Percentiles rank a stretch among this genome's conserved stretches.
These are phyloP conservation scores for Bifiguratus adelaidae DNA, from an alignment of 192 early-diverging fungal genomes.

Conservation along the genomic window DNA sequence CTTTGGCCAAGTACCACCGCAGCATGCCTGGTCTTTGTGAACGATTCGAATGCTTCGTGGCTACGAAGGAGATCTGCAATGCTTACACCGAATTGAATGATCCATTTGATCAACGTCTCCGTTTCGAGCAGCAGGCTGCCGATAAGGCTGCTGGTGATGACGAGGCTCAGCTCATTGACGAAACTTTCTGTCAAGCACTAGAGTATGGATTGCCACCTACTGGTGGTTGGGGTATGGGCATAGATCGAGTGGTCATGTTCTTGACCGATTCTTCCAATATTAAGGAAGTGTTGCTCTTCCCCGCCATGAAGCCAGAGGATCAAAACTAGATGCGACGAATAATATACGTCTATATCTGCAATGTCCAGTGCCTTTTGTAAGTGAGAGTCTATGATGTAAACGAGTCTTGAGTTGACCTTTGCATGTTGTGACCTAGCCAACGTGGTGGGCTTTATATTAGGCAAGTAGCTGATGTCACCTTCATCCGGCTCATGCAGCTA, in stretches of 20 bases:
- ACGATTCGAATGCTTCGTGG: constrained; percentile 97
- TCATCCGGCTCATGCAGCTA: background rate
- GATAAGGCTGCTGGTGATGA: constrained; percentile 99
- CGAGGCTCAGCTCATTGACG: constrained; percentile 97
- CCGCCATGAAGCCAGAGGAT: constrained; percentile 61
- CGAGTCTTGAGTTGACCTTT: too few species aligned
- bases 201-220: constrained; percentile 98
- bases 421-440: too few species aligned
- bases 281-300: constrained; percentile 61
- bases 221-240: constrained; percentile 88
- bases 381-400: too few species aligned
- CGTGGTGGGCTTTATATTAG: constrained; percentile 9
- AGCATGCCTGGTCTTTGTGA: constrained; percentile 85
- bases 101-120: constrained; percentile 96
- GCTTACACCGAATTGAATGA: constrained; percentile 99
- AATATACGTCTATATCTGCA: too few species aligned
- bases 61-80: constrained; percentile 98
- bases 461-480: background rate
- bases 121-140: constrained; percentile 93
- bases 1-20: constrained; percentile 95
- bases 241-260: constrained; percentile 98
- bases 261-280: constrained; percentile 97
- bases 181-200: constrained; percentile 92
- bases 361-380: too few species aligned
- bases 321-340: constrained; percentile 23